Evolutionary conservation across 2,329 filamentous ascomycete genomes (phyloP), one percentile per base, ranked within the genome.

Genomic region (Nectriaceae sp.): DNA sequence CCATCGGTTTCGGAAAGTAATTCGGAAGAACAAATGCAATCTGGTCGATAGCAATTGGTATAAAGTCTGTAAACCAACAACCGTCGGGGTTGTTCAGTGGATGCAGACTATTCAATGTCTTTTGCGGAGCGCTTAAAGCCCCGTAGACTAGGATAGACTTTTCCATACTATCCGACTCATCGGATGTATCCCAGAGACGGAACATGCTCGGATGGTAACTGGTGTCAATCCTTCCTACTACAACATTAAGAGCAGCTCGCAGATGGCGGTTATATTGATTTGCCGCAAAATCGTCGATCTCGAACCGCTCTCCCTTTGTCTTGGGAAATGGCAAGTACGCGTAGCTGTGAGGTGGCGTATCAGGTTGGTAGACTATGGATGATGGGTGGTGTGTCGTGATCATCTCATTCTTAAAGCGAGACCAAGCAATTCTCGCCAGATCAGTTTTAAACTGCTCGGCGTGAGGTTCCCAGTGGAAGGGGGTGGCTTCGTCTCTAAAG

Each of bases 181-280:
- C n/a, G n/a, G n/a, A n/a, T n/a, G n/a, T n/a, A 16, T 61, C 47
- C 2, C 42, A 29, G 1, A 66, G 37, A 4, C 41, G 40, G 13
- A 60, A 55, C 4, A 62, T 16, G 6, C 46, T 41, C 35, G 61
- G 55, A 16, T 62, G 56, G n/a, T 44, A 44, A 4, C 21, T 3
- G 2, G 19, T 21, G 11, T 19, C n/a, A 1, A 51, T 46, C 2
- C 11, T 45, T 2, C 62, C 63, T 3, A 61, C 40, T 4, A 69
- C 33, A 4, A 68, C 57, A 3, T 67, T 60, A 5, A 64, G 50
- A 0, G 60, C 56, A 1, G 57, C 55, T 21, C 42, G 51, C 16
- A 70, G 41, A 21, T 60, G 59, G 0, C 42, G 43, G 33, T 58
- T 59, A 46, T 57, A 68, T 38, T 65, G 59, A 37, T 66, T 58